Base-by-base conservation (phyloP, 495 filamentous ascomycete genomes). In the Talaromyces proteolyticus region DNA sequence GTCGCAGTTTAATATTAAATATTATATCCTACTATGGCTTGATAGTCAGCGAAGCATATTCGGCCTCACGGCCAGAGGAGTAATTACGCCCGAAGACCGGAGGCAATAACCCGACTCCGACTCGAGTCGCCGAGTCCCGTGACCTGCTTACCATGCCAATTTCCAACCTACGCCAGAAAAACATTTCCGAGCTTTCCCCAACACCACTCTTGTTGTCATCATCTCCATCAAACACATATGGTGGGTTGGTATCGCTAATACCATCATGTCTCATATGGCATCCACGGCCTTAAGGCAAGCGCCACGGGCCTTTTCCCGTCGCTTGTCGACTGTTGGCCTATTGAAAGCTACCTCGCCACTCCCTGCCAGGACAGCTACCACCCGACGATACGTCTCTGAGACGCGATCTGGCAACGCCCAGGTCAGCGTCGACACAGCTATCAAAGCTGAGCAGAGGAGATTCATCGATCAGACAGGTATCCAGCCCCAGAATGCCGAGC, bases 341-440 rank as follows among this genome's bases (percentile, higher is more conserved):
- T 66, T 81, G 58, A 60, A 55, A 61, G 62, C 51, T 54, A 55
- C 49, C 55, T 71, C 68, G 64, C 70, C 55, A 63, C 36, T 49
- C n/a, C n/a, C 47, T 41, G 47, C 56, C 22, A 47, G 40, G 42
- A 55, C 44, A 46, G 56, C 59, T 43, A 50, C 66, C 25, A 64
- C 65, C 50, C 78, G 91, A 53, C 73, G 67, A 57, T 96, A 94
- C 74, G 90, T 95, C 54, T 85, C 89, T n/a, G 84, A 89, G 65
- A 83, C 88, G 56, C 88, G 86, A 70, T 74, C 82, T 51, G 81
- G 80, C 52, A 80, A 84, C 68, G 91, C 91, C 19, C 87, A 91
- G 59, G 88, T 95, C 60, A 86, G 81, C 54, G 73, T 89, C 39
- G 91, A 94, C 53, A 86, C 84, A 11, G 80, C 88, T 25, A 89